Evolutionary conservation across 306 rosid species (phyloP).

Genomic region (Canavalia gladiata): DNA sequence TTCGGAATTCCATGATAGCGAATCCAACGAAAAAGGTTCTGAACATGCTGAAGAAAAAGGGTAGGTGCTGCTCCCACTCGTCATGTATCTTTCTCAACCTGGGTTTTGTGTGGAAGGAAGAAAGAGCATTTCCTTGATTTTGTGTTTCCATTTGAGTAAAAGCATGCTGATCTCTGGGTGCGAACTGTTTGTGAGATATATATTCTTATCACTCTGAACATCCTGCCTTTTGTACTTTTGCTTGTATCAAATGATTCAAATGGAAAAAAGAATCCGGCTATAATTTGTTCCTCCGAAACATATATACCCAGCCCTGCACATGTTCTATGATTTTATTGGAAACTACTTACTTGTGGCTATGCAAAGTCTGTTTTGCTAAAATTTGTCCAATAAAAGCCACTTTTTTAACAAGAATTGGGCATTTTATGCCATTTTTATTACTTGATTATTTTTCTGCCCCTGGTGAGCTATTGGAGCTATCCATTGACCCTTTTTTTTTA

Average conservation of each 20-base stretch:
- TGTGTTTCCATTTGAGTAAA: slow-evolving; percentile 19
- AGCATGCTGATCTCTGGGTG: neutral
- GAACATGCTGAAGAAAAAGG: slow-evolving; percentile 67
- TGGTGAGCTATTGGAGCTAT: neutral
- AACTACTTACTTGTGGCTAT: slow-evolving; percentile 32
- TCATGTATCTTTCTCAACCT: neutral
- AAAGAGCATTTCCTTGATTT: neutral
- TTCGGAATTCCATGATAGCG: slow-evolving; percentile 72
- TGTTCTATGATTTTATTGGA: slow-evolving; percentile 18
- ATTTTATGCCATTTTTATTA: neutral
- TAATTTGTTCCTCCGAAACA: slow-evolving; percentile 14
- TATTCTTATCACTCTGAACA: neutral
- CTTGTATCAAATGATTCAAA: neutral
- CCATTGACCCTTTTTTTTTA: neutral
- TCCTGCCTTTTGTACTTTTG: neutral
- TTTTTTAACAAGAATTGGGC: neutral
- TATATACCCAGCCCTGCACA: slow-evolving; percentile 14
- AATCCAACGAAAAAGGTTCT: slow-evolving; percentile 75
- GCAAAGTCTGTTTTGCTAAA: slow-evolving; percentile 19
- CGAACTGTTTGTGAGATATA: slow-evolving; percentile 2
- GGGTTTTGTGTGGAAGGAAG: neutral
- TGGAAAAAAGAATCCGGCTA: neutral
- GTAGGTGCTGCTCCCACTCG: slow-evolving; percentile 50
- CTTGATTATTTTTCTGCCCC: neutral
- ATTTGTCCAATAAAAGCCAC: neutral